Evolutionary conservation across 192 early-diverging fungal genomes (phyloP).

Genomic region (Coemansia sp.): DNA sequence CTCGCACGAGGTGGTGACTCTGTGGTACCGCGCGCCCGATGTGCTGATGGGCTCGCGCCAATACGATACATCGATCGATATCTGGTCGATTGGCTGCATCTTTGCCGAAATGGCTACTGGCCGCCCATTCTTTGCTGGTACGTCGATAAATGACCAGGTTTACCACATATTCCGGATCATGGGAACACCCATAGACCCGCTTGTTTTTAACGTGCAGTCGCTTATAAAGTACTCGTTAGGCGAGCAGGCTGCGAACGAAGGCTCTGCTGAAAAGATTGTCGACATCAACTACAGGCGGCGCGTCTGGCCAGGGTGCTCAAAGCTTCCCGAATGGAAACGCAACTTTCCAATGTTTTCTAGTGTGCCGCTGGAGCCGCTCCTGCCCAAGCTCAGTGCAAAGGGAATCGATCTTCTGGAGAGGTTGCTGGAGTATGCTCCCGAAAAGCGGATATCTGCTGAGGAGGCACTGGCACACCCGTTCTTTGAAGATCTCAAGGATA

Average conservation of each 20-base stretch:
- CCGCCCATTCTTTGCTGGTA: conserved; percentile 88
- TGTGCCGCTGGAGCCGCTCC: conserved; percentile 68
- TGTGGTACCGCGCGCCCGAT: conserved; percentile 89
- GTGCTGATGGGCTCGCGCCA: conserved; percentile 85
- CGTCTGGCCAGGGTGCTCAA: conserved; percentile 79
- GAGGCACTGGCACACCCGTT: conserved; percentile 63
- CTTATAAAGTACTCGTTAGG: background rate
- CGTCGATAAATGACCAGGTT: conserved; percentile 84
- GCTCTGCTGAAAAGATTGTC: background rate
- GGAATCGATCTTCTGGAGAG: conserved; percentile 84
- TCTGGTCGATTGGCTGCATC: conserved; percentile 87
- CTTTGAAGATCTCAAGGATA: conserved; percentile 49
- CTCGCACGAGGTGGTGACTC: conserved; percentile 83
- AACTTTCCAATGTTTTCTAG: conserved; percentile 77
- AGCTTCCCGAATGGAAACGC: conserved; percentile 83
- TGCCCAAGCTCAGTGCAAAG: conserved; percentile 79
- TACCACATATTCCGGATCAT: conserved; percentile 88
- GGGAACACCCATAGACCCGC: conserved; percentile 77
- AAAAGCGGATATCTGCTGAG: conserved; percentile 76
- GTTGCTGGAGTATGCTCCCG: conserved; percentile 76
- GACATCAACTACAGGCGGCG: conserved; percentile 30
- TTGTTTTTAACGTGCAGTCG: conserved; percentile 7
- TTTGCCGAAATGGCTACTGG: conserved; percentile 91
- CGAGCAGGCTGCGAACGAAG: background rate
- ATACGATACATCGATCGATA: conserved; percentile 84